A percentile compares a stretch with the other conserved stretches of the same genome.
phyloP scores from a whole-genome alignment of 2,329 filamentous ascomycete species.

The Tolypocladium endophyticum region DNA sequence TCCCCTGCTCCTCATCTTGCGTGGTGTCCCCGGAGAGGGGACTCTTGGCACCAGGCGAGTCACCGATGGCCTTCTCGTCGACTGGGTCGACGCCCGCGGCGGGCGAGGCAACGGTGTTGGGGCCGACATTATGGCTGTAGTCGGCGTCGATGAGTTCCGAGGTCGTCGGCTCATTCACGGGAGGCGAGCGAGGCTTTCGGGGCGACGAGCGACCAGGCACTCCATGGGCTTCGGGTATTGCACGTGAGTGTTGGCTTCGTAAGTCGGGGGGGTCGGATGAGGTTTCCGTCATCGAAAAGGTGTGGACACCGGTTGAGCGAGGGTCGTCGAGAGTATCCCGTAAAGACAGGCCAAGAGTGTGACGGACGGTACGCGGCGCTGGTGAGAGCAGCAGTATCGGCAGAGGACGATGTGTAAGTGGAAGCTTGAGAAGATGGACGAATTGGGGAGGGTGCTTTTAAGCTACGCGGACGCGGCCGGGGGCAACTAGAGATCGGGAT shows the following conservation, averaged over 20 bases:
- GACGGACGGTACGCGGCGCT: neutral
- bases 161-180: conserved; percentile 3
- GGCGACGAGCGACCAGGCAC: conserved; percentile 25
- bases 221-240: conserved; percentile 45
- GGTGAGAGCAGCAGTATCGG: neutral
- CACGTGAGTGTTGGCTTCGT: conserved; percentile 48
- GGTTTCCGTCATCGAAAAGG: conserved; percentile 53
- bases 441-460: neutral
- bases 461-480: neutral
- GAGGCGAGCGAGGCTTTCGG: conserved; percentile 12
- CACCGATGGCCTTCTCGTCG: conserved; percentile 9
- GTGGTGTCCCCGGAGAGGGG: conserved; percentile 13
- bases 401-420: neutral
- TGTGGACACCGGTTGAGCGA: neutral
- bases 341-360: neutral
- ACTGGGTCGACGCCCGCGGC: conserved; percentile 1
- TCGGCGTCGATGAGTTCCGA: neutral
- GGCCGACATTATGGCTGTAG: conserved; percentile 1
- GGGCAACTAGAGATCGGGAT: neutral
- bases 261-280: conserved; percentile 40
- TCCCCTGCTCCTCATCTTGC: conserved; percentile 43
- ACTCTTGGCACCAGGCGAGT: conserved; percentile 14
- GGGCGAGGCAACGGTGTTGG: neutral
- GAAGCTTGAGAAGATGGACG: neutral
- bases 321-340: neutral